Percentiles rank a stretch among this genome's conserved stretches.
Conservation (phyloP, 345 rosid species). For the Eucalyptus cloeziana region DNA sequence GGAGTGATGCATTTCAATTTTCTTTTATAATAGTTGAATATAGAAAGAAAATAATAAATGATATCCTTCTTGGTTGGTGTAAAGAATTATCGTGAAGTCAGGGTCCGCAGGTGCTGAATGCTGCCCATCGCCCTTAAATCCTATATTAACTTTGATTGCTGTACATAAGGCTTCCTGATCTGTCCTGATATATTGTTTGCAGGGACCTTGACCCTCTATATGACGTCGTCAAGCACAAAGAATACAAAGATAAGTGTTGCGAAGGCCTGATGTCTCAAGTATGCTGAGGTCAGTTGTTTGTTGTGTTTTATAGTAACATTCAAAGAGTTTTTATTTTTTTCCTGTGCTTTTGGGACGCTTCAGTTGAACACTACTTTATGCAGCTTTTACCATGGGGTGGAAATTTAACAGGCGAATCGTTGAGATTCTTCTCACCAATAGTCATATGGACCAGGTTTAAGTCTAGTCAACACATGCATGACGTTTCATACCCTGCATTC, state of each 20-base stretch:
- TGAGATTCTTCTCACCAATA: slow-evolving; percentile 61
- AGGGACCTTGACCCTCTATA: slow-evolving; percentile 94
- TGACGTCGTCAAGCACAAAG: slow-evolving; percentile 25
- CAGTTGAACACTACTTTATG: slow-evolving; percentile 28
- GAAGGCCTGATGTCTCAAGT: slow-evolving; percentile 44
- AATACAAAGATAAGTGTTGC: slow-evolving; percentile 72
- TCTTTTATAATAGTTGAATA: not conserved
- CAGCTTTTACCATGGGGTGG: slow-evolving; percentile 98
- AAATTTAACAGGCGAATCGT: slow-evolving; percentile 48
- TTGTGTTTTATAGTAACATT: not conserved
- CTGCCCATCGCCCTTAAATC: not conserved
- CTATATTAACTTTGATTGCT: not conserved
- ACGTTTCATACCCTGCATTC: slow-evolving; percentile 34
- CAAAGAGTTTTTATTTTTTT: not conserved
- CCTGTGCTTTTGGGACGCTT: not conserved
- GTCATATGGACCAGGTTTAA: slow-evolving; percentile 60
- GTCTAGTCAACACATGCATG: slow-evolving; percentile 23
- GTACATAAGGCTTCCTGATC: not conserved
- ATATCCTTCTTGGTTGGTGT: not conserved
- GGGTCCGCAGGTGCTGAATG: not conserved
- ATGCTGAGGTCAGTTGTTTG: slow-evolving; percentile 37
- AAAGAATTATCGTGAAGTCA: not conserved
- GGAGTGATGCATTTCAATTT: not conserved
- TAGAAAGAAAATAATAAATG: not conserved
- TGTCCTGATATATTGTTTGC: not conserved